A percentile compares a stretch with the other conserved stretches of the same genome.
Evolutionary conservation across 192 early-diverging fungal genomes (phyloP).

Genomic region (Backusella circina): DNA sequence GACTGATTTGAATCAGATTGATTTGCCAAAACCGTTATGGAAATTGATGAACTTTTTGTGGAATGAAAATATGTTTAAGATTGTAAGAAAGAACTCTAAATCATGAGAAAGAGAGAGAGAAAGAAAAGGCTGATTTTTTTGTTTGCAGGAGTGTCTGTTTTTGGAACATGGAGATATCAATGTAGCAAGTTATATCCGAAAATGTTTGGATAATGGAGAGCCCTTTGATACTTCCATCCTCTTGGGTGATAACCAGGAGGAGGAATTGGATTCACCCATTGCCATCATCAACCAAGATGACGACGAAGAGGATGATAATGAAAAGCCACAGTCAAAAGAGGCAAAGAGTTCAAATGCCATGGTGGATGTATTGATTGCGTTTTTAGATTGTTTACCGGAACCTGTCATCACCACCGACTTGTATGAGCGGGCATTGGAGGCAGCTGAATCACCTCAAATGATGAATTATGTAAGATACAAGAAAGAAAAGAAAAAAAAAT

Average conservation of each 20-base stretch:
- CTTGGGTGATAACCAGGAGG: constrained; percentile 17
- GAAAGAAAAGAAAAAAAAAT: constrained; percentile 15
- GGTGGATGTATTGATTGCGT: constrained; percentile 63
- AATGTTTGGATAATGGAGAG: constrained; percentile 75
- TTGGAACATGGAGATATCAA: constrained; percentile 55
- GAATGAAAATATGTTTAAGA: constrained; percentile 53
- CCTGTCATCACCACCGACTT: constrained; percentile 68
- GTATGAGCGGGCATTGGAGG: constrained; percentile 61
- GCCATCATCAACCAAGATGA: neutral
- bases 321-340: constrained; percentile 9
- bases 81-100: constrained; percentile 39
- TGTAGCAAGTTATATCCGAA: constrained; percentile 62
- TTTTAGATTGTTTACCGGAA: constrained; percentile 69
- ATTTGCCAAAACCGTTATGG: constrained; percentile 41
- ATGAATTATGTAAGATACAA: constrained; percentile 25
- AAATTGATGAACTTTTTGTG: constrained; percentile 69
- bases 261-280: neutral
- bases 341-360: constrained; percentile 67
- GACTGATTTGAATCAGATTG: neutral
- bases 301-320: constrained; percentile 8
- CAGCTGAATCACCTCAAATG: constrained; percentile 42
- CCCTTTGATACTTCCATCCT: constrained; percentile 58
- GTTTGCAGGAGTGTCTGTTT: constrained; percentile 60
- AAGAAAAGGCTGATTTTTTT: constrained; percentile 13
- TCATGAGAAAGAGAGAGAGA: too few species aligned